Percentiles rank a stretch among this genome's conserved stretches.
These are phyloP conservation scores for Paraurostyla sp. DNA, from an alignment of 73 alveolate genomes.

Conservation along the genomic window DNA sequence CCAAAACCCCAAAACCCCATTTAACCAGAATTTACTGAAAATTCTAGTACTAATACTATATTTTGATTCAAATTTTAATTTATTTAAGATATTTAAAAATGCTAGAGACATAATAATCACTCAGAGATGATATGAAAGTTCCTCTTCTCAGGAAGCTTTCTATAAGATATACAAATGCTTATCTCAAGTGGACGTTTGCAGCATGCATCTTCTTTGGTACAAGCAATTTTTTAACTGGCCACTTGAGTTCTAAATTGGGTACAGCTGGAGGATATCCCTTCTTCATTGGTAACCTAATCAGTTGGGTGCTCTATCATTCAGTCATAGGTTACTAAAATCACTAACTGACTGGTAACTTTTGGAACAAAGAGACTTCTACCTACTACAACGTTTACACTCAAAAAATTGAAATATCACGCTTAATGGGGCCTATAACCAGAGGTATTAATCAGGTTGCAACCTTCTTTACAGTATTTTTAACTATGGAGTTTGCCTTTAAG, in stretches of 20 bases:
- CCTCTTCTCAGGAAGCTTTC: conserved; percentile 14
- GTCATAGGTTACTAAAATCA: neutral
- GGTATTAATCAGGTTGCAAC: neutral
- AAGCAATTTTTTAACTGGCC: conserved; percentile 13
- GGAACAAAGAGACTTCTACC: conserved; percentile 32
- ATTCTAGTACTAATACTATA: too few species aligned
- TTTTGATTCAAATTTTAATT: too few species aligned
- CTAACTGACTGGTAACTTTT: neutral
- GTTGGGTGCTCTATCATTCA: conserved; percentile 20
- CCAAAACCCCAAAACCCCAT: too few species aligned
- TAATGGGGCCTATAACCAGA: neutral
- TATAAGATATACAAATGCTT: conserved; percentile 7
- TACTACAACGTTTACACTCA: neutral
- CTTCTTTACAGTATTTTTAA: neutral
- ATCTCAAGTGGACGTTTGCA: conserved; percentile 15
- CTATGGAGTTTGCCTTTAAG: neutral
- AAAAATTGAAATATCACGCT: neutral
- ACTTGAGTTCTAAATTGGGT: conserved; percentile 1
- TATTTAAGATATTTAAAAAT: too few species aligned
- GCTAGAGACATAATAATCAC: conserved; percentile 15
- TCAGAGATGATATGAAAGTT: neutral
- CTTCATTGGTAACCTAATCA: conserved; percentile 7
- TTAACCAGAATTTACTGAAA: too few species aligned
- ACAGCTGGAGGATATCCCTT: conserved; percentile 15
- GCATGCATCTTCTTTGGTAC: conserved; percentile 27